phyloP scores from a whole-genome alignment of 306 rosid species.

The Gynostemma pentaphyllum region DNA sequence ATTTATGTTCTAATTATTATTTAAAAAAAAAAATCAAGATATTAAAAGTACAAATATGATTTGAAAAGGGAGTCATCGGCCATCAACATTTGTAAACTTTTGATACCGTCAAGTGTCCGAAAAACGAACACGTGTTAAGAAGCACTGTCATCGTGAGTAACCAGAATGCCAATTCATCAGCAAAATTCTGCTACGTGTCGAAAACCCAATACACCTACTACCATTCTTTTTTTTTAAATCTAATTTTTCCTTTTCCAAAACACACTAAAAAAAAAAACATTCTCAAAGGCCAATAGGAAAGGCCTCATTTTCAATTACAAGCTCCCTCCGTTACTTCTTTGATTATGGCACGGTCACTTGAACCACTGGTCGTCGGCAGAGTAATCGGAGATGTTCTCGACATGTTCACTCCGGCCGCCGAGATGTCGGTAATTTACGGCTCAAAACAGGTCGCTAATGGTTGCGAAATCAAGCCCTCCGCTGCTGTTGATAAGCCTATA shows the following conservation, averaged over 20 bases:
- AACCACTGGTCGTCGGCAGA: slow-evolving; percentile 23
- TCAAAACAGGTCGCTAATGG: slow-evolving; percentile 24
- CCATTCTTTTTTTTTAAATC: too few relatives aligned
- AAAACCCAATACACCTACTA: not conserved
- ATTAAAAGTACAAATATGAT: too few relatives aligned
- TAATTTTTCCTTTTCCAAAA: too few relatives aligned
- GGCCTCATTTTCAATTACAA: too few relatives aligned
- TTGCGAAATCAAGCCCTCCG: slow-evolving; percentile 21
- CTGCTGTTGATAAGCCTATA: slow-evolving; percentile 10
- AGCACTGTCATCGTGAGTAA: not conserved
- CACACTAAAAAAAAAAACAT: not conserved
- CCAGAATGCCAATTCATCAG: slow-evolving; percentile 8
- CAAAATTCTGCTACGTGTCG: slow-evolving; percentile 8
- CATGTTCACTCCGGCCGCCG: slow-evolving; percentile 19
- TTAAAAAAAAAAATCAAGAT: too few relatives aligned
- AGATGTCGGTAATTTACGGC: slow-evolving; percentile 13
- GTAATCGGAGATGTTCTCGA: slow-evolving; percentile 26
- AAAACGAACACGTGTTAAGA: not conserved
- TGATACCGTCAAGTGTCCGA: slow-evolving; percentile 3
- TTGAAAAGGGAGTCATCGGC: not conserved
- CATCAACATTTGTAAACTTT: not conserved
- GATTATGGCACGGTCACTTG: slow-evolving; percentile 16
- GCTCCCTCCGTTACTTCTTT: not conserved
- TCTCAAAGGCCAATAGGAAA: not conserved
- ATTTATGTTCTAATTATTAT: too few relatives aligned